phyloP scores from a whole-genome alignment of 2,329 filamentous ascomycete genomes.

The Rhinocladiella similis region DNA sequence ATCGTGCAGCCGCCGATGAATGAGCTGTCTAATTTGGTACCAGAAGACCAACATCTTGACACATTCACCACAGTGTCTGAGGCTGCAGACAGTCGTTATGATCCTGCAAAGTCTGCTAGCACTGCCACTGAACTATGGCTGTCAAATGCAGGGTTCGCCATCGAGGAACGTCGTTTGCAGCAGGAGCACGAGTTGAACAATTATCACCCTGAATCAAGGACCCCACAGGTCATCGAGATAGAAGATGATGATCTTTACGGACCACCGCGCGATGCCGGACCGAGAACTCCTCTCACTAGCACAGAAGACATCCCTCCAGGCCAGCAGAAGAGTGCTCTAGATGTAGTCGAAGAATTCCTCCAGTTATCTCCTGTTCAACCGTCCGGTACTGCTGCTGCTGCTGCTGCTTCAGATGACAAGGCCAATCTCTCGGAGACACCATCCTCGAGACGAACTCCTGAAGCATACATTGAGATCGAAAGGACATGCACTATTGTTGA shows the following conservation, averaged over 20 bases:
- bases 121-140: not conserved
- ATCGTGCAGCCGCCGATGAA: no score
- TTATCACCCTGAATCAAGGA: not conserved
- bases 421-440: not conserved
- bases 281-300: not conserved
- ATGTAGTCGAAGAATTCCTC: conserved; percentile 19
- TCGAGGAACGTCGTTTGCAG: not conserved
- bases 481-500: no score
- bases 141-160: not conserved
- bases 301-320: not conserved
- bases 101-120: not conserved
- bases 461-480: no score
- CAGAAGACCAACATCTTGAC: no score
- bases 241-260: conserved; percentile 25
- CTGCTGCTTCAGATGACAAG: not conserved
- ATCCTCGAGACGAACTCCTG: not conserved
- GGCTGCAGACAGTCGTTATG: not conserved
- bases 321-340: conserved; percentile 7
- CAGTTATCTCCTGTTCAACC: conserved; percentile 12
- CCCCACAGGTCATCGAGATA: not conserved
- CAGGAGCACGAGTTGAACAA: not conserved
- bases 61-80: not conserved
- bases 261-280: conserved; percentile 4
- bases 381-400: not conserved
- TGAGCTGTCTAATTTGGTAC: no score